Evolutionary conservation across 495 filamentous ascomycete species (phyloP).

Genomic region (Penicillium dipodomyicola): DNA sequence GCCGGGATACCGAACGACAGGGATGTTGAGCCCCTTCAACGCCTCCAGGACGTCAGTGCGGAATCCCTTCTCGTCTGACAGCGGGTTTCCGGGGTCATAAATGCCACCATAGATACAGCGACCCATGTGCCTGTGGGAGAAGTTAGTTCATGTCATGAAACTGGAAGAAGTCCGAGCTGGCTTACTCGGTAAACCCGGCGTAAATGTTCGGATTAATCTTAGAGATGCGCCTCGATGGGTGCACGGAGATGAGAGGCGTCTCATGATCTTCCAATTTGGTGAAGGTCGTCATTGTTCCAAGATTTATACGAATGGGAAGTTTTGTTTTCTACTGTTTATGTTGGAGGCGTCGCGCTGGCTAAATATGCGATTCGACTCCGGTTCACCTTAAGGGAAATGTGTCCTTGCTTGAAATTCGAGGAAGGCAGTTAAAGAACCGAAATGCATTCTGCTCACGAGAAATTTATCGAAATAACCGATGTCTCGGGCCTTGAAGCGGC

Average conservation of each 20-base stretch:
- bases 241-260: conserved; percentile 58
- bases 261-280: conserved; percentile 59
- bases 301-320: not conserved
- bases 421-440: not conserved
- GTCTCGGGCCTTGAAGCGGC: conserved; percentile 16
- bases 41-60: conserved; percentile 71
- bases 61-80: conserved; percentile 73
- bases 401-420: not conserved
- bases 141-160: conserved; percentile 10
- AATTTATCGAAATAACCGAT: conserved; percentile 6
- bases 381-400: not conserved
- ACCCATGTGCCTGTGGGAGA: conserved; percentile 65
- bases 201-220: conserved; percentile 73
- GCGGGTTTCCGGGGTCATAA: conserved; percentile 67
- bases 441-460: not conserved
- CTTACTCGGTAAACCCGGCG: conserved; percentile 73
- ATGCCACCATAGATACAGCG: conserved; percentile 84
- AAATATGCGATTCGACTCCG: not conserved
- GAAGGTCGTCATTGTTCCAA: conserved; percentile 60
- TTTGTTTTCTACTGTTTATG: not conserved
- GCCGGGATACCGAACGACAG: conserved; percentile 75
- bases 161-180: not conserved
- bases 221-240: conserved; percentile 57
- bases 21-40: conserved; percentile 66
- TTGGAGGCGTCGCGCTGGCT: not conserved